Percentiles rank a stretch among this genome's conserved stretches.
These are phyloP conservation scores for Verbena officinalis DNA, from an alignment of 257 asterid species.

Conservation along the genomic window DNA sequence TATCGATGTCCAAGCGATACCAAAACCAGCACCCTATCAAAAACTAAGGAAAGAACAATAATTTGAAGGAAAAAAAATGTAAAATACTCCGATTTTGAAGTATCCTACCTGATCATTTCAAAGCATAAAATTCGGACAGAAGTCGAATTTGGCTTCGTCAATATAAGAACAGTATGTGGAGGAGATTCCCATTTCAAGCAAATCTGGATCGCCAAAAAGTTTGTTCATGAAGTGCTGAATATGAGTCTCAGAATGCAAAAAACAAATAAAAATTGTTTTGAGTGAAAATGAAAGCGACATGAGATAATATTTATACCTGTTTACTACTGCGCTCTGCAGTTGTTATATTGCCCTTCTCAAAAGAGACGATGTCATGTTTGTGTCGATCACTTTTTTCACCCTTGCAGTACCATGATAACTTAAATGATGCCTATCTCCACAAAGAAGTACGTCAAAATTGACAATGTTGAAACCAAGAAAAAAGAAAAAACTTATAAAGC, in stretches of 20 bases:
- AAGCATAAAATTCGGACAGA: constrained; percentile 67
- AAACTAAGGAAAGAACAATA: not conserved
- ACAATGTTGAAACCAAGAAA: not conserved
- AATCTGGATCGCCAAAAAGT: constrained; percentile 53
- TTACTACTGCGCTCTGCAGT: constrained; percentile 95
- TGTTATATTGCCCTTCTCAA: constrained; percentile 92
- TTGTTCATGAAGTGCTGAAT: not conserved
- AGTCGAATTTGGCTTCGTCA: constrained; percentile 82
- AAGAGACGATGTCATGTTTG: constrained; percentile 92
- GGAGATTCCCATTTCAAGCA: constrained; percentile 92
- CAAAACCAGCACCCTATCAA: not conserved
- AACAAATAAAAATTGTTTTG: not conserved
- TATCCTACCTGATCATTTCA: constrained; percentile 83
- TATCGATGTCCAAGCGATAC: not conserved
- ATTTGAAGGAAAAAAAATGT: not conserved
- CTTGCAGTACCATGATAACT: constrained; percentile 91
- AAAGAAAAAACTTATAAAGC: not conserved
- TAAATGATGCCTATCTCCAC: constrained; percentile 80
- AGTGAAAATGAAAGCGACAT: constrained; percentile 10
- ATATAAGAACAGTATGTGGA: constrained; percentile 83
- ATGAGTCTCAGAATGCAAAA: not conserved
- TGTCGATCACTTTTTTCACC: constrained; percentile 89
- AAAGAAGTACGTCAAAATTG: constrained; percentile 16
- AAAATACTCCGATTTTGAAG: constrained; percentile 15
- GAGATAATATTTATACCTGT: constrained; percentile 55